phyloP scores from a whole-genome alignment of 2,329 filamentous ascomycete genomes.

The Endothia cerciana region DNA sequence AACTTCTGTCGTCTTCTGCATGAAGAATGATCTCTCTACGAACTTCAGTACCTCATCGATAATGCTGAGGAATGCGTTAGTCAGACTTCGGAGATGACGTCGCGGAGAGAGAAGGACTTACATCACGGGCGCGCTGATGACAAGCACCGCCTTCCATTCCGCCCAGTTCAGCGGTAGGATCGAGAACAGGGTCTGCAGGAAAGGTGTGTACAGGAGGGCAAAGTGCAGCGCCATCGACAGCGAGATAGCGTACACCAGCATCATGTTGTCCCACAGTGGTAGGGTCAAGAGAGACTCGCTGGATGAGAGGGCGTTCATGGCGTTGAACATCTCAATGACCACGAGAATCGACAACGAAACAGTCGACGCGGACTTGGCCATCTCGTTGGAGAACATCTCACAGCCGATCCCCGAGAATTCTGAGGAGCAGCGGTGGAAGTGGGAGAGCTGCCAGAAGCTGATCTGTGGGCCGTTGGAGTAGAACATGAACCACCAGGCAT shows the following conservation, averaged over 20 bases:
- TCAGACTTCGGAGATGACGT: neutral
- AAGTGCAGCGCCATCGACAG: conserved; percentile 96
- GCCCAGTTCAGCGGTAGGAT: conserved; percentile 83
- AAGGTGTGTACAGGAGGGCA: conserved; percentile 86
- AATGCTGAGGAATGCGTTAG: conserved; percentile 50
- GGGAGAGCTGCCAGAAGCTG: conserved; percentile 81
- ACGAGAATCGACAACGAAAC: conserved; percentile 91
- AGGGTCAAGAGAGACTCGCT: conserved; percentile 93
- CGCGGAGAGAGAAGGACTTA: conserved; percentile 53
- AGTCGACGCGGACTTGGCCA: conserved; percentile 88
- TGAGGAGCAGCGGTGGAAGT: conserved; percentile 91
- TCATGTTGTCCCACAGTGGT: conserved; percentile 98
- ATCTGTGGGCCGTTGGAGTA: conserved; percentile 90
- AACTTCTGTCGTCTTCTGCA: conserved; percentile 50
- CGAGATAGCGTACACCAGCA: conserved; percentile 91
- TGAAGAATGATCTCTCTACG: conserved; percentile 70
- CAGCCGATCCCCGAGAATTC: conserved; percentile 90
- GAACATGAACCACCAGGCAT: conserved; percentile 99
- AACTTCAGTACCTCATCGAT: conserved; percentile 86
- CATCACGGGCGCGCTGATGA: conserved; percentile 91
- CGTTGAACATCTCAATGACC: conserved; percentile 99
- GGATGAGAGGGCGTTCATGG: conserved; percentile 95
- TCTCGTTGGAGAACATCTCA: conserved; percentile 84
- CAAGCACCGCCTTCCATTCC: conserved; percentile 91
- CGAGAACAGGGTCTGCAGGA: conserved; percentile 86